Base-by-base conservation (phyloP, 352 stramenopile genomes). In the Blastocystis sp. region DNA sequence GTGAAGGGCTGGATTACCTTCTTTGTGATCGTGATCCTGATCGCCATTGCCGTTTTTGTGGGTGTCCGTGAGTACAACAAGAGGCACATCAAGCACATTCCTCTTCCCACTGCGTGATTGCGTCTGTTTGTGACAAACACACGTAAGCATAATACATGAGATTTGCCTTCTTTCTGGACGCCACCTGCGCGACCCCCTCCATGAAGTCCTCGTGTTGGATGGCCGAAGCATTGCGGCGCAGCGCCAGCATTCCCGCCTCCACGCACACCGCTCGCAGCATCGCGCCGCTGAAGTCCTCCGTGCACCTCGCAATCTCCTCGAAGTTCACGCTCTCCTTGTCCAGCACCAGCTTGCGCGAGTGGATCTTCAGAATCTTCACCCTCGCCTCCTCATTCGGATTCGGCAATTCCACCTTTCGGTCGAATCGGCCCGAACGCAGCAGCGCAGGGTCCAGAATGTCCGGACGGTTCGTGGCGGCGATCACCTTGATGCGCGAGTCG, bases 131-230 rank as follows among this genome's bases (percentile, higher is more conserved):
- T 24, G 19, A 48, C 28, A 68, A 62, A 88, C 34, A 74, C 38
- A 74, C 11, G 6, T 57, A 88, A 45, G 78, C 62, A 88, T 88
- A 88, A 78, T 88, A 88, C 68, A 79, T 76, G 34, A 88, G 78
- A 88, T 79, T 79, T 70, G 78, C 64, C 68, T 88, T 88, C 78
- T 88, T 88, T 34, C 68, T 74, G 9, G 78, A 74, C 10, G 78
- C 78, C 38, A 99, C 97, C 61, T 98, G 95, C 54, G 92, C 96
- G 90, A 98, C 98, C n/a, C 94, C 97, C 90, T 98, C 96, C 93
- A 98, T 98, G 90, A 98, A 99, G 92, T 99, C 96, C 90, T 98
- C 95, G 91, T 98, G 96, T 89, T 98, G 95, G 88, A 98, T 98
- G 89, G 97, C 93, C 54, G 92, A 94, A 71, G 93, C 95, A 78